These are phyloP conservation scores for Leishmania tarentolae DNA, from an alignment of 208 protist species.

Conservation along the genomic window DNA sequence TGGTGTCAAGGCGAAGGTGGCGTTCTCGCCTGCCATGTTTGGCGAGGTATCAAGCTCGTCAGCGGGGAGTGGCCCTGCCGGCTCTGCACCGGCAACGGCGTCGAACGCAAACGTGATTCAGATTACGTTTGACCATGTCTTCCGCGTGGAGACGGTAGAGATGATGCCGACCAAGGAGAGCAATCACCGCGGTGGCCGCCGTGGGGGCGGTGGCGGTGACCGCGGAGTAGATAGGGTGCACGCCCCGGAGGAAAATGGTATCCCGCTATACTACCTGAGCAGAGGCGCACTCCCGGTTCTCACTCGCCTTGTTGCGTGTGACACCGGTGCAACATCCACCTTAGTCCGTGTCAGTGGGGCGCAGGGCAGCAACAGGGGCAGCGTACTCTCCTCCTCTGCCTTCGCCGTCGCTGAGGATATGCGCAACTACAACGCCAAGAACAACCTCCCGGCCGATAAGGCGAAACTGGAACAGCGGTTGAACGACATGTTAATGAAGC, in stretches of 20 bases:
- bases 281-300: slow-evolving; percentile 14
- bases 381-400: not conserved
- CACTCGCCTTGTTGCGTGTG: slow-evolving; percentile 1
- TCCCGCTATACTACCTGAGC: slow-evolving; percentile 53
- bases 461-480: slow-evolving; percentile 43
- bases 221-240: slow-evolving; percentile 23
- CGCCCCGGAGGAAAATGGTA: slow-evolving; percentile 38
- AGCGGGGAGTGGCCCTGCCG: slow-evolving; percentile 9
- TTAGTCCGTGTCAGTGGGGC: slow-evolving; percentile 16
- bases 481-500: slow-evolving; percentile 40
- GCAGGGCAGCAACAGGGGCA: not conserved
- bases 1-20: slow-evolving; percentile 43
- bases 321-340: not conserved
- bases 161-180: slow-evolving; percentile 49
- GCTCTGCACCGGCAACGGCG: slow-evolving; percentile 38
- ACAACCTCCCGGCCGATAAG: slow-evolving; percentile 38
- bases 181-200: slow-evolving; percentile 21
- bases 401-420: slow-evolving; percentile 44
- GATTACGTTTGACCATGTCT: slow-evolving; percentile 84
- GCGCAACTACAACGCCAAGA: slow-evolving; percentile 39
- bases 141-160: slow-evolving; percentile 55
- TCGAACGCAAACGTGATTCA: slow-evolving; percentile 69
- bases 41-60: slow-evolving; percentile 13
- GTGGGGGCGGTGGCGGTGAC: slow-evolving; percentile 11
- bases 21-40: slow-evolving; percentile 25